Conservation (phyloP, 2,329 filamentous ascomycete species). For the Bisporella sp. region DNA sequence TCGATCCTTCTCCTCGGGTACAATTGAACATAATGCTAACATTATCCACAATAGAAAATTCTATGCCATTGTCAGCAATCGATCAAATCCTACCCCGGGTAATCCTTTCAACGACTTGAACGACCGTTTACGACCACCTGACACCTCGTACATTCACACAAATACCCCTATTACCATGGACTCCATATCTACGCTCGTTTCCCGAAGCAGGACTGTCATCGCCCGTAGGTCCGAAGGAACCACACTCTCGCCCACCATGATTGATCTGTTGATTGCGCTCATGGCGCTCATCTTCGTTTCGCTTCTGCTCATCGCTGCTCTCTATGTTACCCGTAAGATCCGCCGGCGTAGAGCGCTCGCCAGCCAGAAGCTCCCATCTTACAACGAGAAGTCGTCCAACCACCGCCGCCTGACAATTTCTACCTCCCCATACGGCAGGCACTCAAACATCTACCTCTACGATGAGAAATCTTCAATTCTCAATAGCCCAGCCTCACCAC, state of each 20-base stretch:
- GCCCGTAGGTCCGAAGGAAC: slow-evolving; percentile 41
- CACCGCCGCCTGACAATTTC: slow-evolving; percentile 51
- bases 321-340: slow-evolving; percentile 68
- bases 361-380: slow-evolving; percentile 57
- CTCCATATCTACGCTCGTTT: slow-evolving; percentile 20
- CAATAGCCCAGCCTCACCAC: slow-evolving; percentile 66
- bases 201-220: slow-evolving; percentile 34
- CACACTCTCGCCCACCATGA: slow-evolving; percentile 50
- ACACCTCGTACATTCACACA: not conserved
- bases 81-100: not conserved
- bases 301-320: slow-evolving; percentile 57
- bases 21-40: not conserved
- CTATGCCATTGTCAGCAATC: not conserved
- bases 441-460: slow-evolving; percentile 69
- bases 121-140: not conserved
- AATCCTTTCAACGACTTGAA: not conserved
- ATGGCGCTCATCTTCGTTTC: slow-evolving; percentile 71
- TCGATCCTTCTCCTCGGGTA: not conserved
- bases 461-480: slow-evolving; percentile 75
- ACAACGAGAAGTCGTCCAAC: slow-evolving; percentile 48
- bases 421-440: slow-evolving; percentile 39
- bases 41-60: not conserved
- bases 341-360: slow-evolving; percentile 39
- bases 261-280: slow-evolving; percentile 73
- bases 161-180: slow-evolving; percentile 10